These are phyloP conservation scores for Grosmannia serpens DNA, from an alignment of 2,329 filamentous ascomycete genomes.

Conservation along the genomic window DNA sequence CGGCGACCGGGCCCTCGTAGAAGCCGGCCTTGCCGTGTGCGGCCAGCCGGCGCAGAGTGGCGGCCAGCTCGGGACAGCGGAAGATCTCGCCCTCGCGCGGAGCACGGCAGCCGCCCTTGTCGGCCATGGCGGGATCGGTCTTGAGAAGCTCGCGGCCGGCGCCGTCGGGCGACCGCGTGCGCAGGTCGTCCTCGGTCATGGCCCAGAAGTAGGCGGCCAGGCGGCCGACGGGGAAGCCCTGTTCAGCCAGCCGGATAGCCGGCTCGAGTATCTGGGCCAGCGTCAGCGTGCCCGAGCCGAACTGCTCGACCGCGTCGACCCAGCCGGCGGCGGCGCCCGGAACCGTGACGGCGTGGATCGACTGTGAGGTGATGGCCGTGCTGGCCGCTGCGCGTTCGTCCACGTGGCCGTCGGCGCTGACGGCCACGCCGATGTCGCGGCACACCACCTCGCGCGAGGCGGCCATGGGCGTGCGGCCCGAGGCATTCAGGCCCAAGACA, in stretches of 20 bases:
- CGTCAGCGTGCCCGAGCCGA: slow-evolving; percentile 71
- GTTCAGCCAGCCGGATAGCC: slow-evolving; percentile 72
- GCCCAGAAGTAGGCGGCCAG: slow-evolving; percentile 29
- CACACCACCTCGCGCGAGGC: slow-evolving; percentile 59
- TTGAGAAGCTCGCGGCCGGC: slow-evolving; percentile 71
- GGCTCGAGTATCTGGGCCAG: slow-evolving; percentile 67
- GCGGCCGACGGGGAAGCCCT: slow-evolving; percentile 79
- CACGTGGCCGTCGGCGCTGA: slow-evolving; percentile 15
- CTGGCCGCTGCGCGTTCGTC: background rate
- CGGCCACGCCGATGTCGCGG: slow-evolving; percentile 51
- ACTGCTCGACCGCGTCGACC: slow-evolving; percentile 77
- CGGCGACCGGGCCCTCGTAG: slow-evolving; percentile 71
- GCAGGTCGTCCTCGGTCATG: slow-evolving; percentile 13
- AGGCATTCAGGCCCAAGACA: slow-evolving; percentile 81
- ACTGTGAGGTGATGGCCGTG: slow-evolving; percentile 55
- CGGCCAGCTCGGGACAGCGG: slow-evolving; percentile 67
- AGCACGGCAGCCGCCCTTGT: slow-evolving; percentile 53
- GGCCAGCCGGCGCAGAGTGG: slow-evolving; percentile 66
- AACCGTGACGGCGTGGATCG: slow-evolving; percentile 68
- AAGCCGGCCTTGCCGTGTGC: slow-evolving; percentile 77
- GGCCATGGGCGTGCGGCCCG: slow-evolving; percentile 64
- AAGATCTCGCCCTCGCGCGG: slow-evolving; percentile 74
- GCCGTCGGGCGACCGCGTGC: slow-evolving; percentile 56
- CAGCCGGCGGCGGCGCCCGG: slow-evolving; percentile 54
- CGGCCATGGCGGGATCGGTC: slow-evolving; percentile 48